Evolutionary conservation across 495 filamentous ascomycete species (phyloP).

Genomic region (Aspergillus wentii): DNA sequence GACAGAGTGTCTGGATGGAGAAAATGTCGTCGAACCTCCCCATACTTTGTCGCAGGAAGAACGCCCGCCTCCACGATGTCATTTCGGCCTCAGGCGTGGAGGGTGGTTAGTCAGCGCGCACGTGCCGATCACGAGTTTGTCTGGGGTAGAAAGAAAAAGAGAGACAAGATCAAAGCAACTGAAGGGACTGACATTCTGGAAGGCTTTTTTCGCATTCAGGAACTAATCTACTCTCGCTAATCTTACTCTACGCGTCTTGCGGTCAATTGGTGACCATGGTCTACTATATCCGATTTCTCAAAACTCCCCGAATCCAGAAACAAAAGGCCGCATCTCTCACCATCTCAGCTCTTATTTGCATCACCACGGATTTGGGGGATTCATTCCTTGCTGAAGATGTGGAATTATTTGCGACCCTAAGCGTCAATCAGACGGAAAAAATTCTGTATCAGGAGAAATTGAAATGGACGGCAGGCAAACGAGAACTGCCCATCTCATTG

Average conservation of each 20-base stretch:
- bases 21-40: no score
- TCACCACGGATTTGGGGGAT: slow-evolving; percentile 91
- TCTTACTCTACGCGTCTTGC: no score
- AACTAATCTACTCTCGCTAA: no score
- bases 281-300: slow-evolving; percentile 74
- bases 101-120: slow-evolving; percentile 14
- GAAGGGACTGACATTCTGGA: no score
- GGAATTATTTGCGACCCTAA: slow-evolving; percentile 48
- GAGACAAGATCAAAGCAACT: no score
- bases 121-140: slow-evolving; percentile 1
- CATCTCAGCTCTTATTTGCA: slow-evolving; percentile 60
- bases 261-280: no score
- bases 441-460: slow-evolving; percentile 40
- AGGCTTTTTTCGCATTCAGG: no score
- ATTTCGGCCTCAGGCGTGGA: slow-evolving; percentile 1
- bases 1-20: no score
- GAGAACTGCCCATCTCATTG: slow-evolving; percentile 38
- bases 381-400: slow-evolving; percentile 66
- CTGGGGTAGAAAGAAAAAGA: not conserved
- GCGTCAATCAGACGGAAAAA: slow-evolving; percentile 22
- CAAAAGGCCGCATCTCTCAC: slow-evolving; percentile 28
- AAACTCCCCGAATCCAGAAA: slow-evolving; percentile 50
- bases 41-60: no score
- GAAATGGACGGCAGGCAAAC: slow-evolving; percentile 51
- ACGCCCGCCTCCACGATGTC: slow-evolving; percentile 8